Base-by-base conservation (phyloP, 805 yeast species). In the Metschnikowia hibisci region DNA sequence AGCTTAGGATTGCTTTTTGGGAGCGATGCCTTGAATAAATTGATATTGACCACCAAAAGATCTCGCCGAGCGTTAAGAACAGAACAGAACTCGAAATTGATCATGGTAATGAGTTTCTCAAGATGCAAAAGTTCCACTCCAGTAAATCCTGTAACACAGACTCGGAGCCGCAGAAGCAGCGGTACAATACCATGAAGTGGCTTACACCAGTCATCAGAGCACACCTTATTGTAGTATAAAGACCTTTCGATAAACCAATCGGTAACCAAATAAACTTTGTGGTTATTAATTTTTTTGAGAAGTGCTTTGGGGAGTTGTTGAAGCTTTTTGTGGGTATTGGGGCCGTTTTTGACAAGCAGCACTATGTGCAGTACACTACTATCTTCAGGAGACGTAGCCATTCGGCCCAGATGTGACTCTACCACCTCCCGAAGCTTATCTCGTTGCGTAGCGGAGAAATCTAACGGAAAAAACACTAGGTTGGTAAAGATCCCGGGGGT, bases 191-290 rank as follows among this genome's bases (percentile, higher is more conserved):
- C 69, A 43, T 34, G 62, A 39, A 76, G 66, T 2, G 86, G 87
- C 41, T 57, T 56, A 3, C 84, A 76, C 96, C 96, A 87, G 12
- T 66, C 58, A 56, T 84, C 95, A 27, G 60, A 53, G 12, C 65
- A 61, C 6, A 77, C 51, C 34, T 62, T 58, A 34, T 76, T 73
- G 52, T 80, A 80, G 61, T 74, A 82, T 16, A 87, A 67, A 18
- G 85, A 77, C 45, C 95, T 66, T 61, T 87, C 96, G 10, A 88
- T 63, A 50, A 82, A 82, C 85, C 91, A 87, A 60, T 88, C 95
- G 0, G 95, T 87, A 2, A 80, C 76, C 0, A 81, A 48, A 13
- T 55, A 54, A 3, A 48, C 58, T 16, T 29, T 57, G 18, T 44
- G 44, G 35, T 45, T 42, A 38, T 56, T 58, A 29, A 60, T 52